Evolutionary conservation across 768 basidiomycete species (phyloP), one percentile per base, ranked within the genome.

Genomic region (Suillus alpinus): DNA sequence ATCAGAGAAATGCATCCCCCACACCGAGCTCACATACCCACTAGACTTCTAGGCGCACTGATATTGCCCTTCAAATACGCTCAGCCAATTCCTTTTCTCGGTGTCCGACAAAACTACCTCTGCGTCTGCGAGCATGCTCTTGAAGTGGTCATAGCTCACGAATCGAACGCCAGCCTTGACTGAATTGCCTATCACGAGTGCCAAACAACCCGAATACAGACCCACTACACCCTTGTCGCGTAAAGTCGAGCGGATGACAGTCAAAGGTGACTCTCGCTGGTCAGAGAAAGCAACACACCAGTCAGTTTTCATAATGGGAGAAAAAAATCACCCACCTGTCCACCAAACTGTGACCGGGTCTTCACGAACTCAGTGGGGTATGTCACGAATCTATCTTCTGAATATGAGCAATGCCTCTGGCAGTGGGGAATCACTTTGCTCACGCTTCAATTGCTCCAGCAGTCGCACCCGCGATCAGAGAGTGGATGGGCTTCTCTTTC

Each of bases 161-260:
- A 99, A 99, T 46, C 97, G 83, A 40, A 99, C 95, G 4, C 95
- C 97, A 1, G 97, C 97, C 78, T 99, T 99, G 66, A 86, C 71
- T 0, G 95, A 83, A 72, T 98, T 98, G 13, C 96, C 97, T 14
- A 94, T 80, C 6, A 98, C 85, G 16, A 98, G 82, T 0, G 97
- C 96, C 20, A 83, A 84, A 68, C 91, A 94, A 69, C 95, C 95
- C 0, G 94, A 92, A 66, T 99, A 99, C n/a, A 99, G 81, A 0
- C 96, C 97, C 0, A 73, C 70, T 14, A 97, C 65, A 9, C 97
- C 97, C 63, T 91, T 86, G 1, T 81, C 82, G 62, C 81, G 79
- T 32, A 96, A 59, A 0, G 95, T 98, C 32, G 86, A 81, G 49
- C 80, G 80, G 62, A 95, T 77, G 65, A 97, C 94, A 6, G 84